Conservation (phyloP, 441 rosid genomes). For the Biscutella laevigata region DNA sequence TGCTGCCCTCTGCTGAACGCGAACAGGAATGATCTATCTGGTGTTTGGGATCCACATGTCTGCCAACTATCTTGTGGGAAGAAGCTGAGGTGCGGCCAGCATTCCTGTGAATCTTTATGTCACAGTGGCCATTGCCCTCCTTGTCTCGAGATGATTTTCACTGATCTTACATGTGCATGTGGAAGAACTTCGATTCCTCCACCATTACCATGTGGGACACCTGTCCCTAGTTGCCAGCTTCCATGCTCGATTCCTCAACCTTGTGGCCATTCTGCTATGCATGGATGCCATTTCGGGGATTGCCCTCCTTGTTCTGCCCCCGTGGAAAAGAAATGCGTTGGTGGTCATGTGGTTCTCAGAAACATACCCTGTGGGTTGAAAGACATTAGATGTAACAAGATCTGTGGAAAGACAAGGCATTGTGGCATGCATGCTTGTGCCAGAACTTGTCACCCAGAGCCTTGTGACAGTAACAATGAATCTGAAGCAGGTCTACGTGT, state of each 20-base stretch:
- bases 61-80: conserved; percentile 89
- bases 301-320: conserved; percentile 97
- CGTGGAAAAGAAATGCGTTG: conserved; percentile 85
- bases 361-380: conserved; percentile 96
- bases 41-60: conserved; percentile 78
- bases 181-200: conserved; percentile 92
- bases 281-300: conserved; percentile 94
- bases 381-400: conserved; percentile 86
- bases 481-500: conserved; percentile 41
- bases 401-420: conserved; percentile 91
- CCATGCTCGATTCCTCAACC: conserved; percentile 73
- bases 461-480: conserved; percentile 52
- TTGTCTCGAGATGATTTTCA: conserved; percentile 87
- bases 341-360: conserved; percentile 92
- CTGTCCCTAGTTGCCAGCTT: conserved; percentile 82
- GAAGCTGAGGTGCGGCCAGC: conserved; percentile 92
- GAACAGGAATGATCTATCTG: conserved; percentile 35
- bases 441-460: conserved; percentile 72
- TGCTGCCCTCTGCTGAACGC: conserved; percentile 78
- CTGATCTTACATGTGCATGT: conserved; percentile 91
- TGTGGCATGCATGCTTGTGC: conserved; percentile 97
- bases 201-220: conserved; percentile 93
- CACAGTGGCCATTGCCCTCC: conserved; percentile 98
- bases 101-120: conserved; percentile 80
- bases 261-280: conserved; percentile 89